Conservation (phyloP, 2,329 filamentous ascomycete genomes). For the Aspergillus fijiensis region DNA sequence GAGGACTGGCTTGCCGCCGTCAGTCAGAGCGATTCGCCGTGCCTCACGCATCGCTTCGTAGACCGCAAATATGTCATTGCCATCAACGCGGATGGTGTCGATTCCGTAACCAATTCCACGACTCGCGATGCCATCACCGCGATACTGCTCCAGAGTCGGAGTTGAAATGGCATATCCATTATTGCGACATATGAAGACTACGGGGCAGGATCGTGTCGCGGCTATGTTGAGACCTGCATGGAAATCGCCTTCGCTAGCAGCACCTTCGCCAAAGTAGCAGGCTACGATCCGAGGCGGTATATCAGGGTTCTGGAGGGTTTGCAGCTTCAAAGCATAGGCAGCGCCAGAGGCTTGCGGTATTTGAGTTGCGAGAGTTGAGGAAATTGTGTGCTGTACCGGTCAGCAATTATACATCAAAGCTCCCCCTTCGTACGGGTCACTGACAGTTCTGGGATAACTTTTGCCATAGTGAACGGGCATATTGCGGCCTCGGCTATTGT, state of each 20-base stretch:
- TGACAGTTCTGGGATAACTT: conserved; percentile 75
- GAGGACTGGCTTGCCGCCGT: conserved; percentile 78
- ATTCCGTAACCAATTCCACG: conserved; percentile 90
- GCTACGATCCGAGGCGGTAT: conserved; percentile 67
- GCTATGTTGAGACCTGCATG: conserved; percentile 89
- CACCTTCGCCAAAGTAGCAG: conserved; percentile 89
- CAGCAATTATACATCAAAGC: conserved; percentile 1
- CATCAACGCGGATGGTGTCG: conserved; percentile 85
- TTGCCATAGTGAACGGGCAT: conserved; percentile 98
- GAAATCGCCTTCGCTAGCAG: conserved; percentile 87
- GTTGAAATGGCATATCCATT: conserved; percentile 92
- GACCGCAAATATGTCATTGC: conserved; percentile 92
- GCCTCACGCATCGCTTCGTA: conserved; percentile 76
- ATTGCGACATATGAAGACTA: conserved; percentile 88
- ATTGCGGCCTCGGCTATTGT: conserved; percentile 78
- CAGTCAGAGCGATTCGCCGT: conserved; percentile 71
- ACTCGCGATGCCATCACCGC: conserved; percentile 85
- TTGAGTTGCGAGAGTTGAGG: conserved; percentile 82
- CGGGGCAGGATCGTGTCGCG: conserved; percentile 81
- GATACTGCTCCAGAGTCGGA: conserved; percentile 85
- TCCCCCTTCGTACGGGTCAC: conserved; percentile 28
- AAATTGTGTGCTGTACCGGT: conserved; percentile 80
- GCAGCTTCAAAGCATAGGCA: conserved; percentile 83
- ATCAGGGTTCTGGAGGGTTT: conserved; percentile 69
- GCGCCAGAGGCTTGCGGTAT: conserved; percentile 85